Evolutionary conservation across 306 rosid genomes (phyloP).

Genomic region (Benincasa hispida): DNA sequence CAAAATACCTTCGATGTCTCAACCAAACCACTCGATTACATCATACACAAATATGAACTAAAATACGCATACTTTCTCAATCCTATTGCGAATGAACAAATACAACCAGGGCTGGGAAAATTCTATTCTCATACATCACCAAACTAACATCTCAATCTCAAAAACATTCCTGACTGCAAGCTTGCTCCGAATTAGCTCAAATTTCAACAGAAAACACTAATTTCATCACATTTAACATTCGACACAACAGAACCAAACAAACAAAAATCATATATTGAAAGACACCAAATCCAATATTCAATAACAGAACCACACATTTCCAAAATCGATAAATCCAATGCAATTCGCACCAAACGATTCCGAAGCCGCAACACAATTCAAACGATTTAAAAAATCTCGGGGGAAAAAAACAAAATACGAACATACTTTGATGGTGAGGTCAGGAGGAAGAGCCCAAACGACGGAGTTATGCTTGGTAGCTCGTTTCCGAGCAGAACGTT

Average conservation of each 20-base stretch:
- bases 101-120: neutral
- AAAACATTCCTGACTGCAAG: neutral
- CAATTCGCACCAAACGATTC: neutral
- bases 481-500: conserved; percentile 60
- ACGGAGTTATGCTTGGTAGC: conserved; percentile 73
- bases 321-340: neutral
- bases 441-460: conserved; percentile 83
- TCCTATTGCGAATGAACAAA: neutral
- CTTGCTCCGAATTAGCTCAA: neutral
- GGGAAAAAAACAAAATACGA: neutral
- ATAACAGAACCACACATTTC: neutral
- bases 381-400: neutral
- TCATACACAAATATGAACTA: neutral
- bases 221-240: neutral
- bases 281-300: neutral
- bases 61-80: neutral
- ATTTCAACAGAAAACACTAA: neutral
- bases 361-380: neutral
- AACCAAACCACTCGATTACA: neutral
- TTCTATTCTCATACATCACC: neutral
- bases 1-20: neutral
- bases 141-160: neutral
- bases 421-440: conserved; percentile 77
- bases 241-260: neutral
- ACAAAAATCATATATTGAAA: neutral